phyloP scores from a whole-genome alignment of 208 protist species.

The Balamuthia mandrillaris region DNA sequence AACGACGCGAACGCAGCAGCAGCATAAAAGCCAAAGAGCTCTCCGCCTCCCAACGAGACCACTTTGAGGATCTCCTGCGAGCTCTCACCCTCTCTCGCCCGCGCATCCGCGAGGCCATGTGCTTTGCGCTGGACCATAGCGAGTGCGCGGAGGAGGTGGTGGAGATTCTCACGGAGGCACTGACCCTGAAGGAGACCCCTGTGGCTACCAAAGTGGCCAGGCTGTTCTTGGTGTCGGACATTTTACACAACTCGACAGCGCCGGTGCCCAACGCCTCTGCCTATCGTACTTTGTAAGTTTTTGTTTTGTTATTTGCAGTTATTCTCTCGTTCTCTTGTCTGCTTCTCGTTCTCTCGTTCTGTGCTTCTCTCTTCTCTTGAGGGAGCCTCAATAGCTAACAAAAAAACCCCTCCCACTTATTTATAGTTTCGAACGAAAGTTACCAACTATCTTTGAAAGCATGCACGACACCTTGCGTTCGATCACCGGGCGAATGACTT shows the following conservation, averaged over 20 bases:
- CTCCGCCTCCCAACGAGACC: not conserved
- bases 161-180: slow-evolving; percentile 43
- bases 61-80: slow-evolving; percentile 44
- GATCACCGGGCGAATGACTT: slow-evolving; percentile 31
- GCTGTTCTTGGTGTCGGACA: slow-evolving; percentile 62
- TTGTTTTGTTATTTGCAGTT: not conserved
- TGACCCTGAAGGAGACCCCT: slow-evolving; percentile 48
- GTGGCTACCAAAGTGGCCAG: slow-evolving; percentile 56
- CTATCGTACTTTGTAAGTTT: slow-evolving; percentile 30
- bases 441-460: slow-evolving; percentile 36
- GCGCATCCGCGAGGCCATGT: slow-evolving; percentile 59
- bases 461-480: slow-evolving; percentile 11
- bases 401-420: not conserved
- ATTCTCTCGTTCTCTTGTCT: not conserved
- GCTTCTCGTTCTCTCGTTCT: not conserved
- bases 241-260: slow-evolving; percentile 57
- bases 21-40: not conserved
- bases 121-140: slow-evolving; percentile 54
- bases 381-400: not conserved
- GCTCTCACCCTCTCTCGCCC: not conserved
- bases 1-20: not conserved
- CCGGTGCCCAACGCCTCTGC: slow-evolving; percentile 33
- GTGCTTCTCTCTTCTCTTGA: not conserved
- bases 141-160: slow-evolving; percentile 43
- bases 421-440: slow-evolving; percentile 18